These are phyloP conservation scores for Boletellus ananiceps DNA, from an alignment of 768 basidiomycete genomes.

Conservation along the genomic window DNA sequence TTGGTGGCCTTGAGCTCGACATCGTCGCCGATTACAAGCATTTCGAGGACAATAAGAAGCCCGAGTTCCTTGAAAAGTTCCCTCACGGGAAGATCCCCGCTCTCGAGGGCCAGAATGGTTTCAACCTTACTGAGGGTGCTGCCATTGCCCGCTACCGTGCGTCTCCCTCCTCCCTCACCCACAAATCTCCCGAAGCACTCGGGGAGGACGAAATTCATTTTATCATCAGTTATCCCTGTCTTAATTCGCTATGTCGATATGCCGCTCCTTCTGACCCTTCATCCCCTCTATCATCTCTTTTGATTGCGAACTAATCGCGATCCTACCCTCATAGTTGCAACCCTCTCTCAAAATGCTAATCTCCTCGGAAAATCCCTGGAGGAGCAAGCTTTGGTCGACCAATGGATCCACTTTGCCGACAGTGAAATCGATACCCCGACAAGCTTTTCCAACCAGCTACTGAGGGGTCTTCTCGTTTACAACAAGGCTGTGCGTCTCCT, in stretches of 20 bases:
- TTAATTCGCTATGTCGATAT: constrained; percentile 57
- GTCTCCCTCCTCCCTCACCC: constrained; percentile 33
- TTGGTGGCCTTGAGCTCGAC: constrained; percentile 55
- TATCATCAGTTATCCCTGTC: constrained; percentile 70
- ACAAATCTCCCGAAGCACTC: constrained; percentile 12
- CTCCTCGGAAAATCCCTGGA: constrained; percentile 65
- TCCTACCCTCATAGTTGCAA: constrained; percentile 52
- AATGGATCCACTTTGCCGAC: constrained; percentile 80
- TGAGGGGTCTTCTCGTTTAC: constrained; percentile 59
- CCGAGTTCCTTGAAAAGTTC: constrained; percentile 71
- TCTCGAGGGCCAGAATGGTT: constrained; percentile 70
- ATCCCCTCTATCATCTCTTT: background rate
- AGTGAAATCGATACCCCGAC: constrained; percentile 48
- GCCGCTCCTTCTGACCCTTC: constrained; percentile 8
- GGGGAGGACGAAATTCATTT: constrained; percentile 22
- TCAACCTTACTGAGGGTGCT: constrained; percentile 69
- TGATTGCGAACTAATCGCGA: constrained; percentile 15
- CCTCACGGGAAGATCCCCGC: constrained; percentile 83
- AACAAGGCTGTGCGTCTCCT: constrained; percentile 67
- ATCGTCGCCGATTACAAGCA: constrained; percentile 52
- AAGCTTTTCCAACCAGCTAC: constrained; percentile 38
- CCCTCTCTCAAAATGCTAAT: constrained; percentile 68
- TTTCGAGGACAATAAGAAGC: constrained; percentile 61
- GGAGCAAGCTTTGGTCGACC: constrained; percentile 74
- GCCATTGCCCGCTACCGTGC: constrained; percentile 88